These are phyloP conservation scores for Panaeolus cyanescens DNA, from an alignment of 768 basidiomycete genomes.

Conservation along the genomic window DNA sequence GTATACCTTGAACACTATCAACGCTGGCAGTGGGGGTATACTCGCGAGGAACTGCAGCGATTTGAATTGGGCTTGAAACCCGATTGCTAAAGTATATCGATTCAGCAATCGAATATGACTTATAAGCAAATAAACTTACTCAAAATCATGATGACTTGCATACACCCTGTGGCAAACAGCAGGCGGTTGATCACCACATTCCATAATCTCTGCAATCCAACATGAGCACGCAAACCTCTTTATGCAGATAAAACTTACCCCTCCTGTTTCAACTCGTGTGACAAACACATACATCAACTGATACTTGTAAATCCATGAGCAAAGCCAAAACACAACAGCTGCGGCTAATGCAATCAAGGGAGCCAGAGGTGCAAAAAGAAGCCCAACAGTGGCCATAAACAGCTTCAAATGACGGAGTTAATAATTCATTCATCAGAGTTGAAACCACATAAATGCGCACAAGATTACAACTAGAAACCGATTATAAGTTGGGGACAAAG, in stretches of 20 bases:
- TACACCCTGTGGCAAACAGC: conserved; percentile 63
- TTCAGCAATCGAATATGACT: no score
- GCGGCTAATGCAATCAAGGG: conserved; percentile 76
- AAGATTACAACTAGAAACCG: conserved; percentile 25
- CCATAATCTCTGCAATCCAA: conserved; percentile 62
- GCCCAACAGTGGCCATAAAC: conserved; percentile 73
- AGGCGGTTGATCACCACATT: conserved; percentile 80
- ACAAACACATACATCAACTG: conserved; percentile 83
- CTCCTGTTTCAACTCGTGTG: conserved; percentile 79
- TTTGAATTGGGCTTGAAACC: conserved; percentile 62
- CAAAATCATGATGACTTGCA: conserved; percentile 74
- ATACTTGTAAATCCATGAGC: conserved; percentile 80
- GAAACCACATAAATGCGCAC: conserved; percentile 16
- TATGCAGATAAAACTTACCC: conserved; percentile 45
- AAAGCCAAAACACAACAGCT: conserved; percentile 72
- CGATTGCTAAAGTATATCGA: conserved; percentile 54
- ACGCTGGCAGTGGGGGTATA: conserved; percentile 69
- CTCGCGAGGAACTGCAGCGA: conserved; percentile 63
- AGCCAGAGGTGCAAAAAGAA: conserved; percentile 85
- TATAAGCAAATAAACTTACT: conserved; percentile 69
- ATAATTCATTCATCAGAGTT: neutral
- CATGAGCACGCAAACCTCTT: conserved; percentile 4
- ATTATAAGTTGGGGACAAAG: neutral
- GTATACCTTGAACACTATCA: conserved; percentile 74
- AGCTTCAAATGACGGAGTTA: conserved; percentile 36